A percentile compares a stretch with the other conserved stretches of the same genome.
Conservation (phyloP, 768 basidiomycete genomes). For the Lactifluus pinguis region DNA sequence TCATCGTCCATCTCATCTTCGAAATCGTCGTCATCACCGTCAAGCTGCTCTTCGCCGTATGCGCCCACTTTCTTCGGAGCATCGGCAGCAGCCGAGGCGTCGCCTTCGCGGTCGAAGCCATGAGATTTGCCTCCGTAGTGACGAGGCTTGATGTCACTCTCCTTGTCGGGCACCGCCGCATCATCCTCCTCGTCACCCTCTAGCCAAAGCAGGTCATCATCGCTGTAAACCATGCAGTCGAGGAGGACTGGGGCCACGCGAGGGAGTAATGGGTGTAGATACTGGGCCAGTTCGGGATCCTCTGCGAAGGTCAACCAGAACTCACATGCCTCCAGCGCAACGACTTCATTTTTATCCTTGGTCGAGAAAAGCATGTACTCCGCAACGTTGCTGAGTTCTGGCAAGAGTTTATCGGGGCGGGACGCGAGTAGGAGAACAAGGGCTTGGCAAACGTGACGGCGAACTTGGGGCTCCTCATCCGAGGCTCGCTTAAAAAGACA, state of each 20-base stretch:
- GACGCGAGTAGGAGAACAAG: constrained; percentile 88
- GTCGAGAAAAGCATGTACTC: constrained; percentile 99
- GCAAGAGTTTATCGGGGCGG: constrained; percentile 93
- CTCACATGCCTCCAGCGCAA: constrained; percentile 96
- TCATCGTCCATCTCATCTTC: constrained; percentile 83
- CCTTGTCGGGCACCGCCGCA: constrained; percentile 85
- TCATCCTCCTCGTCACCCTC: constrained; percentile 85
- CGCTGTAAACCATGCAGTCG: constrained; percentile 95
- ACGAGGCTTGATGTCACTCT: constrained; percentile 91
- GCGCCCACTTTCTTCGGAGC: constrained; percentile 36
- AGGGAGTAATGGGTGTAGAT: constrained; percentile 78
- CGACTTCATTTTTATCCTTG: constrained; percentile 94
- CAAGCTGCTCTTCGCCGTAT: constrained; percentile 74
- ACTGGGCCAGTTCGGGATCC: constrained; percentile 77
- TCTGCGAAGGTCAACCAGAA: constrained; percentile 99
- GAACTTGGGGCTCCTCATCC: constrained; percentile 88
- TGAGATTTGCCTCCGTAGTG: constrained; percentile 85
- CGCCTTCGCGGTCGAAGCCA: constrained; percentile 64
- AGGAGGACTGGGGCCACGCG: constrained; percentile 92
- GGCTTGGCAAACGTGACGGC: constrained; percentile 92
- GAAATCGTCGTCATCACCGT: constrained; percentile 65
- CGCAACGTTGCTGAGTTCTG: constrained; percentile 90
- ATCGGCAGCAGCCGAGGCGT: constrained; percentile 23
- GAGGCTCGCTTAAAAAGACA: constrained; percentile 92
- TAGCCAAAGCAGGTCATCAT: constrained; percentile 91